Evolutionary conservation across 257 asterid genomes (phyloP), one percentile per base, ranked within the genome.

Genomic region (Penstemon eatonii): DNA sequence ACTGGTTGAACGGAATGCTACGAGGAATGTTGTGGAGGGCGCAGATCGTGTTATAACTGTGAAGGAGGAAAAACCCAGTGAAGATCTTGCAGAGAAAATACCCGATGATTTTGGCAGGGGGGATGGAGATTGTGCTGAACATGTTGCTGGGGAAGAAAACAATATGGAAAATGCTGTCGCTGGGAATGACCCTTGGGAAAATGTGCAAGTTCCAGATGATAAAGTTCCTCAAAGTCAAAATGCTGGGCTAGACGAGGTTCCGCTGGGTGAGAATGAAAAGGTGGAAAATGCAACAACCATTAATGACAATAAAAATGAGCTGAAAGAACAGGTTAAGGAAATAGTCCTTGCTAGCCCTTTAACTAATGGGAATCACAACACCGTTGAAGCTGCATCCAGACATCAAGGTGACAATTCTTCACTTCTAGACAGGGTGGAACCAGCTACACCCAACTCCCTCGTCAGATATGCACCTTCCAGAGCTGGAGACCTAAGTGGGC

Each of bases 391-490:
- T 53, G 69, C 78, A 11, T 73, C 73, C 6, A 70, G 71, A 61
- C 46, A 33, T 6, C 76, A 70, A 56, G 67, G 9, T 51, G 73
- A 54, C 59, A 76, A 65, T 60, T 42, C 71, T 71, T 70, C 80
- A 1, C 40, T 47, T 53, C 70, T 68, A 67, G 72, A 59, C 18
- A 75, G 66, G 61, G 75, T 49, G 9, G 85, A 76, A 70, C 72
- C 85, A 42, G 75, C 79, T 59, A 79, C 83, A 61, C 85, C 91
- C 42, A 77, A 61, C 46, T 39, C 78, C 43, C 57, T 67, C n/a
- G 55, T 65, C 64, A 82, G 72, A 70, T 75, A 60, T 81, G 65
- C 80, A 69, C 39, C 79, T 62, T 70, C 68, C 37, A 74, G 64
- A 52, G 73, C 84, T 67, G 88, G 66, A 51, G 79, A 66, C 41